These are phyloP conservation scores for Phytophthora rubi DNA, from an alignment of 352 stramenopile species.

Conservation along the genomic window DNA sequence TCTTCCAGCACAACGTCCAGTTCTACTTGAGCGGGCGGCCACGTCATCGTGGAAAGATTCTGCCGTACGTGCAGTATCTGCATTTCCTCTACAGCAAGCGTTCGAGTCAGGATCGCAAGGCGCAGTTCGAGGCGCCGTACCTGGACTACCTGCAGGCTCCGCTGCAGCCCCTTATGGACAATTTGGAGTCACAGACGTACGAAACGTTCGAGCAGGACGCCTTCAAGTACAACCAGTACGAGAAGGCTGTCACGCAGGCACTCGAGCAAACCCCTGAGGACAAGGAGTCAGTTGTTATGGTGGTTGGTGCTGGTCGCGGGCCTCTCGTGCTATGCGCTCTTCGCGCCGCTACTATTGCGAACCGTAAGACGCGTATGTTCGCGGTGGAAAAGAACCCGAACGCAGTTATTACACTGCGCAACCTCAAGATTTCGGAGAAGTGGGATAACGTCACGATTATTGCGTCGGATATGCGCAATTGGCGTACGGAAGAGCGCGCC, in stretches of 20 bases:
- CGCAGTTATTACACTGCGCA: conserved; percentile 94
- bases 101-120: conserved; percentile 73
- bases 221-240: conserved; percentile 98
- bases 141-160: conserved; percentile 97
- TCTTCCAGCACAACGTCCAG: conserved; percentile 87
- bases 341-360: conserved; percentile 63
- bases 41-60: conserved; percentile 68
- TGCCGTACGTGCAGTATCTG: conserved; percentile 95
- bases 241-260: conserved; percentile 91
- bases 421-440: conserved; percentile 86
- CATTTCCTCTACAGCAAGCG: conserved; percentile 90
- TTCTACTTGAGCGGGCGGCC: conserved; percentile 86
- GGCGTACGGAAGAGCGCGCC: conserved; percentile 75
- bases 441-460: conserved; percentile 90
- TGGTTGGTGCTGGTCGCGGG: conserved; percentile 95
- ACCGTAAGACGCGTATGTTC: conserved; percentile 89
- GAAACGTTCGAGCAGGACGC: conserved; percentile 99
- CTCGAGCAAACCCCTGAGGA: conserved; percentile 62
- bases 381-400: conserved; percentile 99
- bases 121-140: conserved; percentile 93
- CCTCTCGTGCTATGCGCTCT: conserved; percentile 94
- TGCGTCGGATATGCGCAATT: conserved; percentile 87
- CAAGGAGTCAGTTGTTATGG: conserved; percentile 85
- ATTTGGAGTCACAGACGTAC: conserved; percentile 98
- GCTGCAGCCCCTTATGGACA: conserved; percentile 98